phyloP scores from a whole-genome alignment of 176 grass and related monocot species.

The Poa pratensis region DNA sequence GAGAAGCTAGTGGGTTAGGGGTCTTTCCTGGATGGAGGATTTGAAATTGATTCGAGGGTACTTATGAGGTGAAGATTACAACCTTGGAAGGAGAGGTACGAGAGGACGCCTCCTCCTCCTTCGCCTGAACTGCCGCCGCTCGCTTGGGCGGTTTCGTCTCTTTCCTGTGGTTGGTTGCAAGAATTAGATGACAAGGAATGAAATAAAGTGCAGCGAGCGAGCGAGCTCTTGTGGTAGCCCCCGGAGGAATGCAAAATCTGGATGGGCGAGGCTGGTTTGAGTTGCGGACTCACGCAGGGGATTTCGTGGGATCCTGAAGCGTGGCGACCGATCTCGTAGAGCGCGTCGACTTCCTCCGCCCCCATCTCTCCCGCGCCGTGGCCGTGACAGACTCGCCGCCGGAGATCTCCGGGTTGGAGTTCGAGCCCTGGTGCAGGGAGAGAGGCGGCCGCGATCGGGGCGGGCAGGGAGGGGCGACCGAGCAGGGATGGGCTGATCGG shows the following conservation, averaged over 20 bases:
- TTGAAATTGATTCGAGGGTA: neutral
- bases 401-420: constrained; percentile 28
- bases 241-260: neutral
- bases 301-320: constrained; percentile 50
- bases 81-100: constrained; percentile 80
- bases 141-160: constrained; percentile 13
- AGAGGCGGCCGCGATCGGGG: too few relatives aligned
- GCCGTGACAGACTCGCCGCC: constrained; percentile 22
- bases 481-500: too few relatives aligned
- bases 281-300: constrained; percentile 38
- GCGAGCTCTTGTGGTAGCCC: neutral
- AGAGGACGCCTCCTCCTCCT: constrained; percentile 54
- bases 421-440: neutral
- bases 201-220: neutral
- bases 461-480: too few relatives aligned
- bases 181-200: constrained; percentile 1
- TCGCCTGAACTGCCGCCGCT: constrained; percentile 32
- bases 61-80: neutral
- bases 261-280: neutral
- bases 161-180: constrained; percentile 33
- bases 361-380: constrained; percentile 37
- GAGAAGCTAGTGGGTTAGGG: constrained; percentile 25
- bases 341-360: constrained; percentile 12
- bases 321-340: constrained; percentile 55
- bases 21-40: neutral